Percentiles rank a stretch among this genome's conserved stretches.
Evolutionary conservation across 768 basidiomycete genomes (phyloP).

Genomic region (Russula sp.): DNA sequence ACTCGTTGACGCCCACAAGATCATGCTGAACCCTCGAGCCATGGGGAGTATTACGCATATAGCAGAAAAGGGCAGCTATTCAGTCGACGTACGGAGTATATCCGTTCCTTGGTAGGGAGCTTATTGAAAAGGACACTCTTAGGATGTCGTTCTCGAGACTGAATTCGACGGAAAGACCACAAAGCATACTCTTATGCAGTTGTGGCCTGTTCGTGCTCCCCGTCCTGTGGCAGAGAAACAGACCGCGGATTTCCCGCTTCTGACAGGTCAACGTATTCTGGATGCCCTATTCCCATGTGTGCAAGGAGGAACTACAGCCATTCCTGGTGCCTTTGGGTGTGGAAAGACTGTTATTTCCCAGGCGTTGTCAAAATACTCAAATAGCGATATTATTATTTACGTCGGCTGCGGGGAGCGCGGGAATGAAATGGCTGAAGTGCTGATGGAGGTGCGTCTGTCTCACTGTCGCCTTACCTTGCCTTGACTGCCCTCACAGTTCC

Average conservation of each 20-base stretch:
- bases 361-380: constrained; percentile 97
- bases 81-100: constrained; percentile 62
- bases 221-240: constrained; percentile 94
- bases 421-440: constrained; percentile 99
- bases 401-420: constrained; percentile 99
- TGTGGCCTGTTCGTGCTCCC: constrained; percentile 98
- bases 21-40: constrained; percentile 91
- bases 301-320: constrained; percentile 94
- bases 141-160: constrained; percentile 96
- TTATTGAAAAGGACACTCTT: constrained; percentile 6
- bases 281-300: constrained; percentile 99
- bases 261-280: constrained; percentile 95
- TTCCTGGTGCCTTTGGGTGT: constrained; percentile 98
- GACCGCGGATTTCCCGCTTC: constrained; percentile 85
- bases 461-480: constrained; percentile 13
- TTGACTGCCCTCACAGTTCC: constrained; percentile 53
- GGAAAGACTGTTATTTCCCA: constrained; percentile 99
- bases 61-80: constrained; percentile 91
- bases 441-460: constrained; percentile 74
- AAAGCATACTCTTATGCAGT: constrained; percentile 94
- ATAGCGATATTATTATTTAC: constrained; percentile 98
- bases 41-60: constrained; percentile 93
- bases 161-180: constrained; percentile 95
- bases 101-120: constrained; percentile 8
- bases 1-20: constrained; percentile 92